These are phyloP conservation scores for Sungouiella blattae DNA, from an alignment of 805 yeast genomes.

Conservation along the genomic window DNA sequence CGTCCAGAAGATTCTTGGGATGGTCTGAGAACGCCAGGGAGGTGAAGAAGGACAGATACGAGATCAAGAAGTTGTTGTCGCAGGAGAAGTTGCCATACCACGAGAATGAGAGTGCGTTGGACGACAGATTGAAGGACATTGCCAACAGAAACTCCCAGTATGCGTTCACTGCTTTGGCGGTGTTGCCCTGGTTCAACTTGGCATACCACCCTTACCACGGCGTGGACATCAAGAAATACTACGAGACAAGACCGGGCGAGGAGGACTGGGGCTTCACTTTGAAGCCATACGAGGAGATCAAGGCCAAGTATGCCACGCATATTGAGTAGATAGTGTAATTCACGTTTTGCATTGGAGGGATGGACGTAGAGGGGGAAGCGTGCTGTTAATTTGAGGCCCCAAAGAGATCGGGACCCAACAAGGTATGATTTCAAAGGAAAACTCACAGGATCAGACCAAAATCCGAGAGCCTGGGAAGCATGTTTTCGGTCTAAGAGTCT, in stretches of 20 bases:
- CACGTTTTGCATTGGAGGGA: slow-evolving; percentile 2
- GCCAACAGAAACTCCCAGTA: slow-evolving; percentile 77
- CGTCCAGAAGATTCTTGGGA: slow-evolving; percentile 75
- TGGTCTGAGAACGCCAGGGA: slow-evolving; percentile 69
- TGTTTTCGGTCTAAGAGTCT: too few species aligned
- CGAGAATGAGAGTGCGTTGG: slow-evolving; percentile 48
- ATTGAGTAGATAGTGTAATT: slow-evolving; percentile 12
- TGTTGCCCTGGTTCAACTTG: slow-evolving; percentile 81
- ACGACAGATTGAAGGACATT: slow-evolving; percentile 67
- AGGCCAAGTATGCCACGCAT: slow-evolving; percentile 22
- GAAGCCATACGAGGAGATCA: slow-evolving; percentile 50
- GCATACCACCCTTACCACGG: slow-evolving; percentile 83
- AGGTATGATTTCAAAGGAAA: too few species aligned
- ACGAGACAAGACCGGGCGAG: slow-evolving; percentile 54
- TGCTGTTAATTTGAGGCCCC: too few species aligned
- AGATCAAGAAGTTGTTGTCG: slow-evolving; percentile 63
- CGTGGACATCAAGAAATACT: slow-evolving; percentile 47
- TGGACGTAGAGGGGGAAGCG: too few species aligned
- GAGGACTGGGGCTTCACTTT: slow-evolving; percentile 54
- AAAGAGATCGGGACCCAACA: too few species aligned
- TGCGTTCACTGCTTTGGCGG: slow-evolving; percentile 54
- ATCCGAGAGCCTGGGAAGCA: too few species aligned
- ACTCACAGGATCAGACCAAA: too few species aligned
- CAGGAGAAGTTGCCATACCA: slow-evolving; percentile 68
- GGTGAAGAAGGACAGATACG: slow-evolving; percentile 68